Percentiles rank a stretch among this genome's conserved stretches.
Conservation (phyloP, 2,329 filamentous ascomycete genomes). For the Metarhizium sp. region DNA sequence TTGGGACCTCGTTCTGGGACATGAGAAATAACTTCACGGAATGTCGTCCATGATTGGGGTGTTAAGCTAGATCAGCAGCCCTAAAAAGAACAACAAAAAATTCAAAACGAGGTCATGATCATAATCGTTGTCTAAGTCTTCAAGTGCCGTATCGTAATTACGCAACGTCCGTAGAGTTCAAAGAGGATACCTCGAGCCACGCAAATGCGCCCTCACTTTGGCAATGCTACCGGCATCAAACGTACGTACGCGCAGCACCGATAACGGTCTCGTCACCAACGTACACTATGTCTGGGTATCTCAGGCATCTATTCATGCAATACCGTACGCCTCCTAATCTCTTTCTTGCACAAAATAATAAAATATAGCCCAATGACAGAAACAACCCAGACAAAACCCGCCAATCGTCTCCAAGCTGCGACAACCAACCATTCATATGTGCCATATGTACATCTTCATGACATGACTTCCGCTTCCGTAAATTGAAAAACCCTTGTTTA, state of each 20-base stretch:
- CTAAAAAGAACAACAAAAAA: conserved; percentile 17
- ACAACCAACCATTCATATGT: background rate
- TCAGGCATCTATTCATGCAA: background rate
- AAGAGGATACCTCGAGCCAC: no score
- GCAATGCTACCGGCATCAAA: background rate
- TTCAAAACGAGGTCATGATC: conserved; percentile 29
- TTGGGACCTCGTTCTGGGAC: conserved; percentile 25
- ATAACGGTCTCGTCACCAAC: background rate
- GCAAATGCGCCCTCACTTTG: background rate
- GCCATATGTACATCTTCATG: background rate
- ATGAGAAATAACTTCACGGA: conserved; percentile 9
- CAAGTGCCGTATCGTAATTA: no score
- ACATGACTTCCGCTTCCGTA: background rate
- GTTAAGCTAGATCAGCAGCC: conserved; percentile 18
- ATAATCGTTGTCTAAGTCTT: conserved; percentile 5
- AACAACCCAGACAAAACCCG: background rate
- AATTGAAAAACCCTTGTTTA: background rate
- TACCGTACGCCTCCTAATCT: background rate
- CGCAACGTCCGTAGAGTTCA: no score
- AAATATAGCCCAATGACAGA: background rate
- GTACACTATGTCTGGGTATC: background rate
- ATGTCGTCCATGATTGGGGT: conserved; percentile 21
- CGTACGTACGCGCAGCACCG: background rate
- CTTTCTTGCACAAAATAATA: background rate
- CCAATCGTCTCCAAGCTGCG: background rate